Conservation (phyloP, 345 rosid species). For the Eucalyptus camaldulensis region DNA sequence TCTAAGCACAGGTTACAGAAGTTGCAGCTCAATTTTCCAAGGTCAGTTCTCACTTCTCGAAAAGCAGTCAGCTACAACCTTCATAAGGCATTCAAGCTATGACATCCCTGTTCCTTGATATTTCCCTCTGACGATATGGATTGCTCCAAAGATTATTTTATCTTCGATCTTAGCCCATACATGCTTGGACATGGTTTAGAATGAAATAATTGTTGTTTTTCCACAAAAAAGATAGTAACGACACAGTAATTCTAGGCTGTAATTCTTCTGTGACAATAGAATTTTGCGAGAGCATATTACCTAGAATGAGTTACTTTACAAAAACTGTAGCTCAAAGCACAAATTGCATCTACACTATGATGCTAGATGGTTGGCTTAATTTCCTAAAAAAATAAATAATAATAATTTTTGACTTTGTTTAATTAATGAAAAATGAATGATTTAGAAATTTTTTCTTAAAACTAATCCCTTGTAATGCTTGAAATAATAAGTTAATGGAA, state of each 20-base stretch:
- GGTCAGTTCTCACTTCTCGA: conserved; percentile 20
- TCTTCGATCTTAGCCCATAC: neutral
- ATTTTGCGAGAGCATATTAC: neutral
- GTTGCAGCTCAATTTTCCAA: conserved; percentile 92
- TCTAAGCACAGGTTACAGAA: conserved; percentile 77
- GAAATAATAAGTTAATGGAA: neutral
- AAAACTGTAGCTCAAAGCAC: neutral
- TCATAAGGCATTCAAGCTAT: neutral
- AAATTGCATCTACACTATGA: neutral
- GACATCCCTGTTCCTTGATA: neutral
- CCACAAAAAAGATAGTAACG: neutral
- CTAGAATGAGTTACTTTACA: neutral
- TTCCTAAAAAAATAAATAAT: neutral
- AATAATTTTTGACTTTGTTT: neutral
- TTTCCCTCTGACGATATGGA: neutral
- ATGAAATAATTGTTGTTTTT: neutral
- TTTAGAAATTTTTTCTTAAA: neutral
- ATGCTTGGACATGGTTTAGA: neutral
- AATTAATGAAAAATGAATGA: neutral
- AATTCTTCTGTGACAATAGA: neutral
- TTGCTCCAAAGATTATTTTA: neutral
- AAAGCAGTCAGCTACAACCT: neutral
- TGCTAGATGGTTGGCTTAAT: neutral
- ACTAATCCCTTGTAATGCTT: neutral
- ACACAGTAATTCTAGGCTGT: neutral